A percentile compares a stretch with the other conserved stretches of the same genome.
Conservation (phyloP, 768 basidiomycete species). For the Pleurotus tuber-regium region DNA sequence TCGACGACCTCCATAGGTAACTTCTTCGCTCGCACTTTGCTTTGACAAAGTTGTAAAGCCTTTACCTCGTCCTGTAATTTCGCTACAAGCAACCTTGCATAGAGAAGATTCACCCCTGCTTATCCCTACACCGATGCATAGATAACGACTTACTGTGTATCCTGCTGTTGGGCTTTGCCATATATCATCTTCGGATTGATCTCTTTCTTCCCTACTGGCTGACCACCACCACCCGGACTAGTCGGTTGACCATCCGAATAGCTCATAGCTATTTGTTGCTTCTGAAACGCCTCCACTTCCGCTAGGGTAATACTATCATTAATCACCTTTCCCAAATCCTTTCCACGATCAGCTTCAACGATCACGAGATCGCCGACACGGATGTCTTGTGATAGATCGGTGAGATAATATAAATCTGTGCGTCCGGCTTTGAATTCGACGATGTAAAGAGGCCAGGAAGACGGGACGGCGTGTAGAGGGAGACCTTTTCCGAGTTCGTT, state of each 20-base stretch:
- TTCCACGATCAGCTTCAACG: conserved; percentile 94
- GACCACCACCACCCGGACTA: conserved; percentile 30
- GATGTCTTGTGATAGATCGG: conserved; percentile 60
- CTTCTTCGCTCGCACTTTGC: conserved; percentile 90
- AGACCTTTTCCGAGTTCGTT: conserved; percentile 86
- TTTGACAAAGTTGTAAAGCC: conserved; percentile 87
- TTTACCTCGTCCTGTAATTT: conserved; percentile 92
- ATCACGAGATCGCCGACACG: conserved; percentile 90
- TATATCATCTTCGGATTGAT: conserved; percentile 98
- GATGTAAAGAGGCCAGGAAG: conserved; percentile 89
- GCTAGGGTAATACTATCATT: conserved; percentile 88
- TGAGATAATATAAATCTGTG: conserved; percentile 91
- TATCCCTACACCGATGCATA: no score
- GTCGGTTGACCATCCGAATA: conserved; percentile 29
- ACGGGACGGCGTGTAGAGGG: conserved; percentile 78
- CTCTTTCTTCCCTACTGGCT: conserved; percentile 68
- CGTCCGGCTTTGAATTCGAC: conserved; percentile 98
- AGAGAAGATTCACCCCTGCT: not conserved
- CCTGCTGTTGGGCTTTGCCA: conserved; percentile 78
- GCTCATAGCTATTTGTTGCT: conserved; percentile 60
- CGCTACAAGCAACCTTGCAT: conserved; percentile 60
- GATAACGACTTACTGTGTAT: conserved; percentile 67
- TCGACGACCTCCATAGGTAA: conserved; percentile 98
- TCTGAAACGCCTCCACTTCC: conserved; percentile 90
- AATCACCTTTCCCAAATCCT: conserved; percentile 88